Conservation (phyloP, 306 rosid species). For the Notholithocarpus densiflorus region DNA sequence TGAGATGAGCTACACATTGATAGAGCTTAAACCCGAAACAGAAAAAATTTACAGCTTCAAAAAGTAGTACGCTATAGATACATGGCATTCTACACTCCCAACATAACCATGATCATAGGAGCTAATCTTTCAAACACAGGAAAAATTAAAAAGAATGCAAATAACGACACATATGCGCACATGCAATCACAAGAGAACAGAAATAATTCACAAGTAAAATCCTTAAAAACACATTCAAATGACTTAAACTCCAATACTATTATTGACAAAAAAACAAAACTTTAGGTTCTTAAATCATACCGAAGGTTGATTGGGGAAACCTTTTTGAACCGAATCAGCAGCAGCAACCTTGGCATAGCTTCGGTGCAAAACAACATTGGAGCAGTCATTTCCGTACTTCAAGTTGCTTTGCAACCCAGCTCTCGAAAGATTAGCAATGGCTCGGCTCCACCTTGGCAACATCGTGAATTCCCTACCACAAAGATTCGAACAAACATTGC, state of each 20-base stretch:
- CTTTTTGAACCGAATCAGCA: conserved; percentile 28
- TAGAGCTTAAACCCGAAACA: no score
- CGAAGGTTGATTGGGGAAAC: conserved; percentile 18
- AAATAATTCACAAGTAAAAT: no score
- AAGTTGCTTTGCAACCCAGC: conserved; percentile 36
- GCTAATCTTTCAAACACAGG: neutral
- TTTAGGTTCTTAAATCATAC: conserved; percentile 25
- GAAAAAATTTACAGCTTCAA: no score
- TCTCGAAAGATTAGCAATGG: conserved; percentile 43
- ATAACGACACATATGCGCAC: no score
- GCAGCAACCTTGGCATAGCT: conserved; percentile 53
- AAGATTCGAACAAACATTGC: neutral
- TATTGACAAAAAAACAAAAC: neutral
- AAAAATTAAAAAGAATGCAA: neutral
- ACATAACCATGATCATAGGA: neutral
- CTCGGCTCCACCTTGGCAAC: conserved; percentile 63
- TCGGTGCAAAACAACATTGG: conserved; percentile 30
- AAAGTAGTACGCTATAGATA: no score
- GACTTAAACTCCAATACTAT: neutral
- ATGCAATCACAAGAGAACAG: no score
- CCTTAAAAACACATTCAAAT: no score
- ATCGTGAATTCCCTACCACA: conserved; percentile 29
- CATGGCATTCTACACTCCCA: no score
- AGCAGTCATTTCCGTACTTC: conserved; percentile 19
- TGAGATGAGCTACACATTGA: no score